Evolutionary conservation across 768 basidiomycete genomes (phyloP).

Genomic region (Crucibulum laeve): DNA sequence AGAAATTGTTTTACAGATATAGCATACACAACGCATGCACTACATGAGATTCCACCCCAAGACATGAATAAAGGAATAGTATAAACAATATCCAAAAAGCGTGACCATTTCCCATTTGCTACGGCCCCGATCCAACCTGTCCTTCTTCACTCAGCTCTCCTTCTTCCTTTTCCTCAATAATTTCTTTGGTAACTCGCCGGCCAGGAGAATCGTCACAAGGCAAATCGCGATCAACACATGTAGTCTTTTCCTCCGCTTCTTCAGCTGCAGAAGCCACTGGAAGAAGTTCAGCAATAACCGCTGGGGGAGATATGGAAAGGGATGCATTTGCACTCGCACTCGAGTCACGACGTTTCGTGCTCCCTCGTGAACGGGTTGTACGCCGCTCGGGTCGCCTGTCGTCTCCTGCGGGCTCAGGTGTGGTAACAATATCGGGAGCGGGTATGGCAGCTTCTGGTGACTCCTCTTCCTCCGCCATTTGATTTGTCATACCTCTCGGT

Average conservation of each 20-base stretch:
- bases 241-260: neutral
- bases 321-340: conserved; percentile 42
- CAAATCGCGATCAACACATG: conserved; percentile 9
- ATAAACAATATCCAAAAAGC: neutral
- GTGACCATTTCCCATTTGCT: neutral
- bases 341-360: conserved; percentile 40
- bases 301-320: conserved; percentile 15
- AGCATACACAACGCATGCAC: too few species aligned
- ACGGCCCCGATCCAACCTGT: neutral
- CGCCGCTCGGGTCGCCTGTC: conserved; percentile 37
- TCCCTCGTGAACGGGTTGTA: conserved; percentile 41
- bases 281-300: conserved; percentile 1
- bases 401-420: conserved; percentile 26
- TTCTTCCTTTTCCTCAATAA: conserved; percentile 30
- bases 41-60: too few species aligned
- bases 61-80: neutral
- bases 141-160: conserved; percentile 35
- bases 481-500: conserved; percentile 36
- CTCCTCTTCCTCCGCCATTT: conserved; percentile 35
- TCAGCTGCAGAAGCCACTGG: conserved; percentile 3
- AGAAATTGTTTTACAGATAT: too few species aligned
- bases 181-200: conserved; percentile 10
- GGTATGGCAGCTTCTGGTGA: conserved; percentile 22
- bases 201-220: neutral
- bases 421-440: conserved; percentile 16